A percentile compares a stretch with the other conserved stretches of the same genome.
Evolutionary conservation across 441 rosid genomes (phyloP).

Genomic region (Jatropha podagrica): DNA sequence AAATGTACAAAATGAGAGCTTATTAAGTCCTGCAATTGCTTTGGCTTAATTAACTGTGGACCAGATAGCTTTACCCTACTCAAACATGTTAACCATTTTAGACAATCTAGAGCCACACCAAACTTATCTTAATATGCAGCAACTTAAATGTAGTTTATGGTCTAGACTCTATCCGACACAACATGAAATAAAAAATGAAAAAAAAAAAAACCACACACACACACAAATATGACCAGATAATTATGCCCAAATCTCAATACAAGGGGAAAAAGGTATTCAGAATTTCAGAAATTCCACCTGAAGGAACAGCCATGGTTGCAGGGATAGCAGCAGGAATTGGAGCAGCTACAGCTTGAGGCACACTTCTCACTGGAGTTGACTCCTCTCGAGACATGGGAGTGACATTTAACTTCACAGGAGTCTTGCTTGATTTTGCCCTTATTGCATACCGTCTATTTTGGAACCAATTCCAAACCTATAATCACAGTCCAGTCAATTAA

Average conservation of each 20-base stretch:
- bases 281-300: slow-evolving; percentile 48
- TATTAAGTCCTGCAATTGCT: neutral
- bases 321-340: slow-evolving; percentile 48
- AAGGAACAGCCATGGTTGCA: slow-evolving; percentile 44
- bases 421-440: slow-evolving; percentile 77
- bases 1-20: neutral
- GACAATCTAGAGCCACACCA: neutral
- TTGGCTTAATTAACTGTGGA: neutral
- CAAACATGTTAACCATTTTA: neutral
- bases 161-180: neutral
- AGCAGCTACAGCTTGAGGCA: slow-evolving; percentile 58
- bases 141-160: neutral
- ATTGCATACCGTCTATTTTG: slow-evolving; percentile 95
- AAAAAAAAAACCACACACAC: neutral
- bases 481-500: slow-evolving; percentile 8
- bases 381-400: slow-evolving; percentile 71
- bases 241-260: neutral
- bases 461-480: slow-evolving; percentile 98
- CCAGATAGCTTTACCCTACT: neutral
- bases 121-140: neutral
- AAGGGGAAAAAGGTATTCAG: slow-evolving; percentile 6
- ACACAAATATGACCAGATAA: neutral
- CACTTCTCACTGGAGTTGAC: slow-evolving; percentile 51
- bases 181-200: neutral
- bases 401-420: slow-evolving; percentile 77